Evolutionary conservation across 1,284 basidiomycete genomes (phyloP).

Genomic region (Moesziomyces sp.): DNA sequence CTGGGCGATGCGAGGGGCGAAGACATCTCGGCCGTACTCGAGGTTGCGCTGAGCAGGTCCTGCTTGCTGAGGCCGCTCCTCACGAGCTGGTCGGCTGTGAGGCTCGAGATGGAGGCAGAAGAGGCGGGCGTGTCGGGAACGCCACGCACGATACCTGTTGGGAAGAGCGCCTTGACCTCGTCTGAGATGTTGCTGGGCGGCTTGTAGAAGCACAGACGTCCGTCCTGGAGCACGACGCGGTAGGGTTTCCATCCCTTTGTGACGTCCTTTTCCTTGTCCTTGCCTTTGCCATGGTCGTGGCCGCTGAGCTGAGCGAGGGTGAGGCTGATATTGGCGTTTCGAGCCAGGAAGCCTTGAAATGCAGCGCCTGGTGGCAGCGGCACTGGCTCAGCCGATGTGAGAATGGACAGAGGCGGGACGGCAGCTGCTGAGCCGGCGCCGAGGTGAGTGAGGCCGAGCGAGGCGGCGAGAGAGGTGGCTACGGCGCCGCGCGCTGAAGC

Average conservation of each 20-base stretch:
- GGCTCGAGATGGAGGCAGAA: constrained; percentile 9
- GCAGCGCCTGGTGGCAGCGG: constrained; percentile 48
- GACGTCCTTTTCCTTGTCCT: constrained; percentile 59
- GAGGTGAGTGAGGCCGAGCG: constrained; percentile 32
- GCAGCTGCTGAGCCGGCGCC: constrained; percentile 8
- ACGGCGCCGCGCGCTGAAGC: constrained; percentile 21
- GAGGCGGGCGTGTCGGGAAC: constrained; percentile 20
- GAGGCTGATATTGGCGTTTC: constrained; percentile 60
- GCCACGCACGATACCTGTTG: constrained; percentile 32
- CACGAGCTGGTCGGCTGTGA: constrained; percentile 48
- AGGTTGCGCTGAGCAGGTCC: constrained; percentile 56
- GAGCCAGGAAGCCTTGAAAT: constrained; percentile 57
- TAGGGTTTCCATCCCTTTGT: constrained; percentile 66
- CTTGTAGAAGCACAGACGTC: constrained; percentile 64
- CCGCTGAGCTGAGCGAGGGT: constrained; percentile 52
- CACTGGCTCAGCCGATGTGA: constrained; percentile 17
- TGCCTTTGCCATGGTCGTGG: constrained; percentile 35
- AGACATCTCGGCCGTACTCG: constrained; percentile 34
- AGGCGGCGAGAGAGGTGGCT: constrained; percentile 24
- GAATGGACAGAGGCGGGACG: constrained; percentile 6
- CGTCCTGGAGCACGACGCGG: constrained; percentile 58
- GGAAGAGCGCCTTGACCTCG: constrained; percentile 62
- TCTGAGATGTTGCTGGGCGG: constrained; percentile 56
- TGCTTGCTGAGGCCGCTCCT: constrained; percentile 53
- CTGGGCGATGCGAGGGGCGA: constrained; percentile 31